Evolutionary conservation across 331 rosid species (phyloP).

Genomic region (Malus hybrid): DNA sequence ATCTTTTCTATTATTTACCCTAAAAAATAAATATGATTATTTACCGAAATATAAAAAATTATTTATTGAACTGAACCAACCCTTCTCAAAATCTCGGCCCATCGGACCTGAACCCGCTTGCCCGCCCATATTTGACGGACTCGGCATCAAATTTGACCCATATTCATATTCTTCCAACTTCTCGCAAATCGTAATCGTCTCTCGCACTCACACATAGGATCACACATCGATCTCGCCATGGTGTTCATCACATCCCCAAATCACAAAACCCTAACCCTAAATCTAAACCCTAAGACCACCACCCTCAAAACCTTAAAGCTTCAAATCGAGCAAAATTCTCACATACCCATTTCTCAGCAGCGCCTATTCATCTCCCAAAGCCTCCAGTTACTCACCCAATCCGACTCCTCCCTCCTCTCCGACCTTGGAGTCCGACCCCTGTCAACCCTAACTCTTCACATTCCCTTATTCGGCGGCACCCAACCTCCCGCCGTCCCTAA

Average conservation of each 20-base stretch:
- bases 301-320: neutral
- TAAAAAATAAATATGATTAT: too few species aligned
- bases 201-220: too few species aligned
- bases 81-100: too few species aligned
- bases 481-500: conserved; percentile 55
- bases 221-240: conserved; percentile 17
- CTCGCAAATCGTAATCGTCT: too few species aligned
- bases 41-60: too few species aligned
- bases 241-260: conserved; percentile 23
- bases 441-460: conserved; percentile 56
- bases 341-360: neutral
- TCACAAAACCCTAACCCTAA: conserved; percentile 39
- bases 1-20: too few species aligned
- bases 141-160: too few species aligned
- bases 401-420: conserved; percentile 24
- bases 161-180: too few species aligned
- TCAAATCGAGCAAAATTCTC: neutral
- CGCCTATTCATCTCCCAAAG: neutral
- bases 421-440: conserved; percentile 40
- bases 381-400: neutral
- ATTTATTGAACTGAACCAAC: too few species aligned
- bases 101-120: too few species aligned
- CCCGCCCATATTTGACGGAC: too few species aligned
- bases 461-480: conserved; percentile 52
- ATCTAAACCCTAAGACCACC: conserved; percentile 28